These are phyloP conservation scores for Sporopachydermia lactativora DNA, from an alignment of 805 yeast genomes.

Conservation along the genomic window DNA sequence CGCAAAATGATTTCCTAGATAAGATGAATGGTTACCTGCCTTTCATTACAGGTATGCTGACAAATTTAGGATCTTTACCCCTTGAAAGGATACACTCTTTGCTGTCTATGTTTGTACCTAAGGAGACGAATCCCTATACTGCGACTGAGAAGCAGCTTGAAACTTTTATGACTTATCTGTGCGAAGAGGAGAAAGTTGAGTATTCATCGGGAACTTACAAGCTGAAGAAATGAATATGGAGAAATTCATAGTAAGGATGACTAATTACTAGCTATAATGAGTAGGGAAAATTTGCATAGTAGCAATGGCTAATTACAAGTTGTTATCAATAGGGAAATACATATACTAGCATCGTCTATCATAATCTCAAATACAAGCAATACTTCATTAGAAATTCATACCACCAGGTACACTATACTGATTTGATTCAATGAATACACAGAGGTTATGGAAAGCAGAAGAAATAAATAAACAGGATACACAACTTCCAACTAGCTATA, in stretches of 20 bases:
- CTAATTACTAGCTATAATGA: background rate
- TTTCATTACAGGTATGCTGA: slow-evolving; percentile 40
- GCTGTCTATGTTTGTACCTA: slow-evolving; percentile 40
- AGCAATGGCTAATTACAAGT: too few species aligned
- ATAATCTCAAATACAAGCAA: too few species aligned
- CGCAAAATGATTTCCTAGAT: slow-evolving; percentile 17
- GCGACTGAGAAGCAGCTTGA: slow-evolving; percentile 28
- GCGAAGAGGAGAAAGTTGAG: slow-evolving; percentile 28
- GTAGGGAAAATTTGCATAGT: too few species aligned
- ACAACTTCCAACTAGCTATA: too few species aligned
- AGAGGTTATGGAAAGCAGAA: too few species aligned
- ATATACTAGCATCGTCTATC: too few species aligned
- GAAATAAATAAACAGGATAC: too few species aligned
- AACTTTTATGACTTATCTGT: slow-evolving; percentile 26
- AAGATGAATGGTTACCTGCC: slow-evolving; percentile 28
- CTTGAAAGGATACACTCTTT: slow-evolving; percentile 37
- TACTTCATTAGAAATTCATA: too few species aligned
- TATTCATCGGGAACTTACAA: slow-evolving; percentile 22
- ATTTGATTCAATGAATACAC: too few species aligned
- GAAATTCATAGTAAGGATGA: too few species aligned
- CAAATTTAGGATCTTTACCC: slow-evolving; percentile 38
- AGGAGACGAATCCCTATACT: slow-evolving; percentile 26
- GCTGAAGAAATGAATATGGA: slow-evolving; percentile 14
- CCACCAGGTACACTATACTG: too few species aligned
- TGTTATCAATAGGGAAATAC: too few species aligned